A percentile compares a stretch with the other conserved stretches of the same genome.
These are phyloP conservation scores for Plasmodium coatneyi DNA, from an alignment of 169 alveolate genomes.

Conservation along the genomic window DNA sequence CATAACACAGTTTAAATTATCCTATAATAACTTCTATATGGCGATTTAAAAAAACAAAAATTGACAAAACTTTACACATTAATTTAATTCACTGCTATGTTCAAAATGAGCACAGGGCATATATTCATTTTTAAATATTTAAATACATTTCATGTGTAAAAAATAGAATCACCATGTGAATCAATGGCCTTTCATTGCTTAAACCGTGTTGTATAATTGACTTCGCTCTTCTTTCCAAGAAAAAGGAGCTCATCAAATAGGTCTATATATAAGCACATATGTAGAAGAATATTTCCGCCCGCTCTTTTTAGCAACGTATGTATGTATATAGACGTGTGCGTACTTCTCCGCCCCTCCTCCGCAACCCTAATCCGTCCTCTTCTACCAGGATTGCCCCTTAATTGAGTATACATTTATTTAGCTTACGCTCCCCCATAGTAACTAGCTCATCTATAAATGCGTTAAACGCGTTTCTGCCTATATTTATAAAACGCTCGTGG, in stretches of 20 bases:
- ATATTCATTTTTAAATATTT: not conserved
- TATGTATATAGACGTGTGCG: not conserved
- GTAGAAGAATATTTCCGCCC: not conserved
- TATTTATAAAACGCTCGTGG: not conserved
- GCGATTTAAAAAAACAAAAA: not conserved
- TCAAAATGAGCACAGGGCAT: not conserved
- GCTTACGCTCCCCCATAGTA: not conserved
- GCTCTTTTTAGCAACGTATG: not conserved
- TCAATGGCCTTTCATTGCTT: too few relatives aligned
- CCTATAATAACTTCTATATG: not conserved
- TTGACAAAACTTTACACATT: not conserved
- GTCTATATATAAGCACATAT: not conserved
- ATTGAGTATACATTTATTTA: not conserved
- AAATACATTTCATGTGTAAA: not conserved
- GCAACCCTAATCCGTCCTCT: not conserved
- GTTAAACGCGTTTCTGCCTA: not conserved
- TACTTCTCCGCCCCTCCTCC: not conserved
- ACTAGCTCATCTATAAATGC: not conserved
- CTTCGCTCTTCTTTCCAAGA: not conserved
- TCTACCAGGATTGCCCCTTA: not conserved
- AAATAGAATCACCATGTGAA: not conserved
- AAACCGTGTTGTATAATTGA: not conserved
- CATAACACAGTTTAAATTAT: not conserved
- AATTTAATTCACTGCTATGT: not conserved
- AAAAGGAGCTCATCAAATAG: not conserved